A percentile compares a stretch with the other conserved stretches of the same genome.
These are phyloP conservation scores for Lavandula angustifolia DNA, from an alignment of 257 asterid species.

Conservation along the genomic window DNA sequence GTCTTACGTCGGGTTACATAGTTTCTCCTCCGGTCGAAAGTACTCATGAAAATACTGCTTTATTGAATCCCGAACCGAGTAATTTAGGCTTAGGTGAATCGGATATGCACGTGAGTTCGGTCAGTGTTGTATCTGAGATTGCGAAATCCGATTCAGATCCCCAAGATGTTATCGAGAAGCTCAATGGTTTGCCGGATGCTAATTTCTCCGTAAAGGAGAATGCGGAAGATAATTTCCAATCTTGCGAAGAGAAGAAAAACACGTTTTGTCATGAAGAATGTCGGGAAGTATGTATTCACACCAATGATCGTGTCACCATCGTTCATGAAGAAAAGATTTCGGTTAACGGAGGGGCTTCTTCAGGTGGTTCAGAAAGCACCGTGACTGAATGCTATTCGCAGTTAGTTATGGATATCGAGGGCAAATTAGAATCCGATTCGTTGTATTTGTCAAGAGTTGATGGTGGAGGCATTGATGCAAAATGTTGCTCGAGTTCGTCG, in stretches of 20 bases:
- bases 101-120: constrained; percentile 30
- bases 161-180: constrained; percentile 34
- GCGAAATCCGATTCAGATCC: constrained; percentile 29
- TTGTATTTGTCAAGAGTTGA: constrained; percentile 27
- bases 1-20: constrained; percentile 33
- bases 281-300: constrained; percentile 24
- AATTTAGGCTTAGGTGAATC: constrained; percentile 25
- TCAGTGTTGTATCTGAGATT: constrained; percentile 33
- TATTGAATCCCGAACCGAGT: constrained; percentile 30
- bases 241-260: constrained; percentile 23
- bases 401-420: constrained; percentile 15
- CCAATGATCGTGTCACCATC: constrained; percentile 31
- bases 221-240: constrained; percentile 24
- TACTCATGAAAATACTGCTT: constrained; percentile 30
- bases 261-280: constrained; percentile 24
- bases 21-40: constrained; percentile 31
- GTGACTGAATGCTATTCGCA: constrained; percentile 41
- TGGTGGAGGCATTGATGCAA: constrained; percentile 34
- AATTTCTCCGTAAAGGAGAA: constrained; percentile 21
- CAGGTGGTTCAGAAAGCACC: constrained; percentile 33
- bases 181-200: constrained; percentile 19
- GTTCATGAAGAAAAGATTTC: constrained; percentile 33
- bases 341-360: constrained; percentile 29
- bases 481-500: constrained; percentile 31
- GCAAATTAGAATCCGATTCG: neutral